Evolutionary conservation across 805 yeast species (phyloP), one percentile per base, ranked within the genome.

Genomic region (Candida easanensis): DNA sequence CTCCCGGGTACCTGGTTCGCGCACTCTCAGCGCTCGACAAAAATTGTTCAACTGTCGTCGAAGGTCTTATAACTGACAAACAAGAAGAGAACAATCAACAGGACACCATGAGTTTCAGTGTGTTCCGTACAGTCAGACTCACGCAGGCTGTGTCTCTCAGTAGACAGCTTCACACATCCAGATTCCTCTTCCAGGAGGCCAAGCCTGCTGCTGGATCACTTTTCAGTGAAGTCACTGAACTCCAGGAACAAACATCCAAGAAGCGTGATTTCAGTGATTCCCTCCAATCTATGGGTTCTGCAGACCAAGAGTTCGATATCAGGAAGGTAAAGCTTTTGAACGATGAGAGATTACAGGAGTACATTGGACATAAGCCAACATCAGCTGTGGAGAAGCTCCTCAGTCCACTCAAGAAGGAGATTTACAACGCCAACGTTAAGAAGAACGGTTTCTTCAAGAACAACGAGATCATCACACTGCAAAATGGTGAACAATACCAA

Each of bases 381-480:
- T 63, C 76, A 15, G 81, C 86, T 9, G 75, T 78, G 36, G 77
- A 79, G 42, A 63, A 66, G 27, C 64, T 79, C 14, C 62, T 89
- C 14, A 73, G 88, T 5, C 91, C 96, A 10, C 68, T 88, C 48
- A 89, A 88, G 62, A 73, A 73, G 50, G 65, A 72, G 53, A 66
- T 90, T 4, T 89, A 86, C 57, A 65, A 73, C 21, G 66, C 70
- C 33, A 84, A 80, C 54, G 85, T 87, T 39, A 60, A 66, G 8
- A 56, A 73, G 48, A 74, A 85, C 61, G 78, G 79, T 3, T 83
- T 82, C 56, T 90, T 76, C 73, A 82, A 80, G 54, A 83, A 81
- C 58, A 68, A 76, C 49, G 77, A 79, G 45, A 54, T 71, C 14
- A 70, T 85, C 13, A 65, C 65, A 22, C 38, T 66, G 33, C 51